Base-by-base conservation (phyloP, 2,329 filamentous ascomycete genomes). In the Cryphonectria radicalis region DNA sequence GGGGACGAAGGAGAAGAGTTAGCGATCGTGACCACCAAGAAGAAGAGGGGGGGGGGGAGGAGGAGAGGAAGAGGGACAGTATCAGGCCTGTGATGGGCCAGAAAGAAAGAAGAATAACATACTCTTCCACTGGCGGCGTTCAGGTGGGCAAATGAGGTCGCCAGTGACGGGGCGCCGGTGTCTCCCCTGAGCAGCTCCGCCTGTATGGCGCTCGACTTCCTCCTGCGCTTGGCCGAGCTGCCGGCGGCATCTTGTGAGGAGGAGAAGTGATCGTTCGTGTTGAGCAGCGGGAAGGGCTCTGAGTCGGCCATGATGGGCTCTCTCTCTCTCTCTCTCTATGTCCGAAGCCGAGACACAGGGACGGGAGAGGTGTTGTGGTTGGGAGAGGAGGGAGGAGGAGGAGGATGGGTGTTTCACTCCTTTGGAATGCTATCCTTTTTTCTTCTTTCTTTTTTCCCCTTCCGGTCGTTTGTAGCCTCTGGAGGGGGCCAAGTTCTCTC, bases 231-330 rank as follows among this genome's bases (percentile, higher is more conserved):
- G 63, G 82, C 77, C 64, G 77, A 73, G 40, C 74, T 74, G 37
- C 73, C 76, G 71, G 78, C 80, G 74, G 77, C 78, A 72, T 81
- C 79, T 64, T 78, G 76, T 72, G 80, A 76, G 63, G 74, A 77
- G 62, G 82, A 81, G 76, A 85, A 78, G 76, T 86, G 84, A 74
- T 88, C 84, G 73, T 83, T 83, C 66, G 83, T 82, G 78, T 83
- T 86, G 75, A 89, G 82, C 55, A 85, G 80, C 69, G 87, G 87
- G 73, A 89, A 89, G 28, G 87, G 87, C 78, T 89, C 87, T 73
- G 83, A 78, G 70, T 78, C 79, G 57, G 84, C 79, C 84, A 86
- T 86, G 76, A 43, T 79, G 74, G 74, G 69, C 64, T 53, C 11
- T 6, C 10, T 40, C 11, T 11, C 11, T 40, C 8, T 40, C 37